These are phyloP conservation scores for Phytophthora colocasiae DNA, from an alignment of 352 stramenopile species.

Conservation along the genomic window DNA sequence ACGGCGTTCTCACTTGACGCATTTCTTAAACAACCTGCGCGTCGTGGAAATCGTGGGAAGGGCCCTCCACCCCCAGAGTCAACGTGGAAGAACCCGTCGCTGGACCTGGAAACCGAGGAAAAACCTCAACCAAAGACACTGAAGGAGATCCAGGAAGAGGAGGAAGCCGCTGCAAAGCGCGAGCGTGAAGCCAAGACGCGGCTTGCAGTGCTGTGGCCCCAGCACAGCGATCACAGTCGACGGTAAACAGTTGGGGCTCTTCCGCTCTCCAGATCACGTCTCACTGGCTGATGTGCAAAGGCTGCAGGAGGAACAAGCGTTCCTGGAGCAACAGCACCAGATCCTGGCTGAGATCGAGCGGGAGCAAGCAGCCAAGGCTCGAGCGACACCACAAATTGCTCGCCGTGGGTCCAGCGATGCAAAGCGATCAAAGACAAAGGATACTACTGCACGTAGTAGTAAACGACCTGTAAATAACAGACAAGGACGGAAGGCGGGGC, in stretches of 20 bases:
- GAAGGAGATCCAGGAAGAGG: slow-evolving; percentile 75
- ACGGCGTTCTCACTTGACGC: slow-evolving; percentile 69
- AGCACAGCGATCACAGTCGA: slow-evolving; percentile 45
- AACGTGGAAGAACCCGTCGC: slow-evolving; percentile 33
- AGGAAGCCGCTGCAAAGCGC: slow-evolving; percentile 46
- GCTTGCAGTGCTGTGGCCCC: slow-evolving; percentile 29
- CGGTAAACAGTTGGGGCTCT: slow-evolving; percentile 77
- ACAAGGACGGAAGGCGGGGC: slow-evolving; percentile 23
- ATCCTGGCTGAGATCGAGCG: slow-evolving; percentile 71
- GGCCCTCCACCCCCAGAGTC: slow-evolving; percentile 5
- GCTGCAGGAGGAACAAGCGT: slow-evolving; percentile 65
- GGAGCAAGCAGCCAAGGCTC: slow-evolving; percentile 33
- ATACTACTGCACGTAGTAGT: slow-evolving; percentile 2
- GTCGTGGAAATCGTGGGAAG: slow-evolving; percentile 24
- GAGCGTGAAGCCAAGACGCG: slow-evolving; percentile 60
- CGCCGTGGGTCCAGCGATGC: not conserved
- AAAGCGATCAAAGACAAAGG: slow-evolving; percentile 19
- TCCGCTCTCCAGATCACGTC: slow-evolving; percentile 48
- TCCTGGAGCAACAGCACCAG: slow-evolving; percentile 70
- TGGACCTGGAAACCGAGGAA: slow-evolving; percentile 10
- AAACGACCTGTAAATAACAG: slow-evolving; percentile 10
- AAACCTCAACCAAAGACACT: slow-evolving; percentile 47
- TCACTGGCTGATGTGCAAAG: slow-evolving; percentile 73
- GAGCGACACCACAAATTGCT: slow-evolving; percentile 9
- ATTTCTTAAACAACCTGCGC: slow-evolving; percentile 64